Conservation (phyloP, 257 asterid species). For the Fraxinus cuspidata region DNA sequence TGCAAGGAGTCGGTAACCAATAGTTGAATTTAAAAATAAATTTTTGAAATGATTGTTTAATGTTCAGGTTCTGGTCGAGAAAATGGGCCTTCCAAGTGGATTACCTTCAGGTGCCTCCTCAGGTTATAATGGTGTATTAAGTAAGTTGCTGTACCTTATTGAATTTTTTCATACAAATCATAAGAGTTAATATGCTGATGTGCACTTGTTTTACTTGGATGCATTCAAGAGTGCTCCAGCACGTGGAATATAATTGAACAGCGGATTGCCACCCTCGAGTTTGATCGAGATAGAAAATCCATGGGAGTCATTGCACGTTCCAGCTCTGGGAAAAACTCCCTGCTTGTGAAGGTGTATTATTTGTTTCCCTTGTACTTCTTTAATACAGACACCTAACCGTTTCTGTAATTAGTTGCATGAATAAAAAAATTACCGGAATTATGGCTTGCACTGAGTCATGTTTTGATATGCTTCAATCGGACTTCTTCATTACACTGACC, state of each 20-base stretch:
- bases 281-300: constrained; percentile 96
- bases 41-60: constrained; percentile 22
- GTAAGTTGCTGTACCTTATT: constrained; percentile 50
- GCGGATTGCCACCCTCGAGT: constrained; percentile 96
- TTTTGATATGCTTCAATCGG: background rate
- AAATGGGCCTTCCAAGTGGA: constrained; percentile 87
- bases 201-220: constrained; percentile 23
- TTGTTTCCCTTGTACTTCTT: constrained; percentile 6
- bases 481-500: background rate
- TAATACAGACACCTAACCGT: background rate
- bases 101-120: constrained; percentile 53
- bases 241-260: constrained; percentile 70
- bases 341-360: constrained; percentile 79
- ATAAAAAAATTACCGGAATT: background rate
- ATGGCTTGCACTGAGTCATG: background rate
- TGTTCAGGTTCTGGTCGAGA: constrained; percentile 88
- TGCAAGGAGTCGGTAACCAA: background rate
- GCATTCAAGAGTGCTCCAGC: constrained; percentile 61
- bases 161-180: constrained; percentile 3
- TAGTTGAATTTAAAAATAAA: constrained; percentile 11
- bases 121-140: constrained; percentile 50
- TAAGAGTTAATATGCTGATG: constrained; percentile 30
- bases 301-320: constrained; percentile 92
- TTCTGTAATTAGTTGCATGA: background rate
- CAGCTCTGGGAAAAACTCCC: constrained; percentile 54